A percentile compares a stretch with the other conserved stretches of the same genome.
phyloP scores from a whole-genome alignment of 1,284 basidiomycete genomes.

The Apiotrichum laibachii region DNA sequence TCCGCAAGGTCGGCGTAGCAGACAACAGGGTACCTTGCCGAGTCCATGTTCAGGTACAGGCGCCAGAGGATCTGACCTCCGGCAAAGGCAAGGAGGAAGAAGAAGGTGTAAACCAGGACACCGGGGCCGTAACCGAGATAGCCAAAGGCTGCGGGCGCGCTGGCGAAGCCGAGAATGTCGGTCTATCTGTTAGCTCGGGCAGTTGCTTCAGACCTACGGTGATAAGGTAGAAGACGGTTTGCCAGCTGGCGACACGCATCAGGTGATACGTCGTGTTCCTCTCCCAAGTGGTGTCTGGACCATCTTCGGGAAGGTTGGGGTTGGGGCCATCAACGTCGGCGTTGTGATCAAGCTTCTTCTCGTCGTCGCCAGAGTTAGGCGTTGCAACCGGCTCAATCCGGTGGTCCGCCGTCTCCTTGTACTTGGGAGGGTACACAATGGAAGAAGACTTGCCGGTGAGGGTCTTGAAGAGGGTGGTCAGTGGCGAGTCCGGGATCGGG shows the following conservation, averaged over 20 bases:
- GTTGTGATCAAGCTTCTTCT: too few relatives aligned
- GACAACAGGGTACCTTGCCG: constrained; percentile 11
- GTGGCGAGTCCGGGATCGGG: constrained; percentile 19
- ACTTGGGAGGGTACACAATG: too few relatives aligned
- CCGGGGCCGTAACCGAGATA: constrained; percentile 29
- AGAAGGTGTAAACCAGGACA: constrained; percentile 20
- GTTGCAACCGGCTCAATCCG: too few relatives aligned
- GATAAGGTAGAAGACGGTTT: constrained; percentile 17
- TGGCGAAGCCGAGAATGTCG: constrained; percentile 40
- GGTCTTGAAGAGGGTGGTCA: constrained; percentile 10
- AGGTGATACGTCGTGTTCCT: constrained; percentile 13
- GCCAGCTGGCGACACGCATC: constrained; percentile 14
- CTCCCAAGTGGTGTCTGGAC: background rate
- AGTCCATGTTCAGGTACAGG: constrained; percentile 15
- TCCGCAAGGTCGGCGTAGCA: constrained; percentile 19
- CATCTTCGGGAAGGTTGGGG: background rate
- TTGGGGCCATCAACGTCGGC: too few relatives aligned
- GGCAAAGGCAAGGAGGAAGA: constrained; percentile 13
- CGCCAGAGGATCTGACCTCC: constrained; percentile 15
- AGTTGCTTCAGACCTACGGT: too few relatives aligned
- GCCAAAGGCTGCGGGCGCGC: constrained; percentile 39
- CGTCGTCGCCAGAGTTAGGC: too few relatives aligned
- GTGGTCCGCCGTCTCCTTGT: too few relatives aligned
- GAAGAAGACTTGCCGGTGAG: constrained; percentile 4
- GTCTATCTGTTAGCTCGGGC: too few relatives aligned